Evolutionary conservation across 108 stramenopile genomes (phyloP), one percentile per base, ranked within the genome.

Genomic region (Pseudonitzschia delicatissima): DNA sequence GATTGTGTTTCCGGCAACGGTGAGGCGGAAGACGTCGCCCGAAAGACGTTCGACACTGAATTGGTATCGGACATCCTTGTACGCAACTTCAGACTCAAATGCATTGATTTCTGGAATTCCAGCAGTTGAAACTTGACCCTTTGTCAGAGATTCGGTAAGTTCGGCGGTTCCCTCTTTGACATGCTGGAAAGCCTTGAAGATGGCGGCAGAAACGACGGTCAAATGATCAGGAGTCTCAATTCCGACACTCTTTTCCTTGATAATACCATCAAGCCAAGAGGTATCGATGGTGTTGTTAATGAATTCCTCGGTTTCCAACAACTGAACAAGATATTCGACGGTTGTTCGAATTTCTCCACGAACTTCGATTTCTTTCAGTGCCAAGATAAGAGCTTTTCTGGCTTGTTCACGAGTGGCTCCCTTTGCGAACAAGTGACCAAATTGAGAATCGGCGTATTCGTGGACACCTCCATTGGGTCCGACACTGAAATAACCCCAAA

Each of bases 401-500:
- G 98, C 98, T 51, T 88, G 83, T 73, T 98, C 98, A 69, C 98
- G 92, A 40, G 80, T 96, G 49, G 95, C 78, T 37, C 96, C 98
- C 78, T 91, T 94, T 67, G 98, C 96, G 67, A 98, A 98, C 57
- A 98, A 84, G 82, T 98, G 98, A 60, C 98, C 98, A 66, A 98
- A 98, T 79, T 98, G 98, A 59, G 96, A 96, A 76, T 98, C 98
- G 18, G 98, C 96, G 72, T 85, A 98, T 72, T 98, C 98, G 79
- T 98, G 98, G 53, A 98, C 96, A 45, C 96, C 96, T 62, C 98
- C 98, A 66, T 97, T 98, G 50, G 95, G 90, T 28, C 96, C 96
- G 50, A 98, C 96, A 34, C 86, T 86, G 81, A 98, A 98, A 77
- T 98, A 98, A 58, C 98, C 98, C 98, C 98, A 98, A 27, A 97